Conservation (phyloP, 2,329 filamentous ascomycete genomes). For the Verruconis gallopava region DNA sequence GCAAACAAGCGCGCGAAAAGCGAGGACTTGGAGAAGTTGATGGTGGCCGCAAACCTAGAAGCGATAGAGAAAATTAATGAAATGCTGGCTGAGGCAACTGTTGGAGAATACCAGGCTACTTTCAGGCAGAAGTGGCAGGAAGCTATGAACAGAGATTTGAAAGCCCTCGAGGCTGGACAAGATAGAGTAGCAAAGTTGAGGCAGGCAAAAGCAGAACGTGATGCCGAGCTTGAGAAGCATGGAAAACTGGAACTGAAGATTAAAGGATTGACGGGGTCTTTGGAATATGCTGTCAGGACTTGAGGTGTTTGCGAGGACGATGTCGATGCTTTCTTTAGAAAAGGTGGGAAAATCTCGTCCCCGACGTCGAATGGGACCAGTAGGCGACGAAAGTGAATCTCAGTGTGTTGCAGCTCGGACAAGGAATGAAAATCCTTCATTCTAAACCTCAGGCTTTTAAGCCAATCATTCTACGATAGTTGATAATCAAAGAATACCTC, state of each 20-base stretch:
- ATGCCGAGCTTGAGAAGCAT: not conserved
- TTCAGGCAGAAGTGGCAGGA: slow-evolving; percentile 5
- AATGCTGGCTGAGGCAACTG: slow-evolving; percentile 5
- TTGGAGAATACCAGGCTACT: not conserved
- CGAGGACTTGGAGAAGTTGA: not conserved
- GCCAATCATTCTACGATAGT: too few species aligned
- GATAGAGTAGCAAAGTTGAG: not conserved
- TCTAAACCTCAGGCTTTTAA: too few species aligned
- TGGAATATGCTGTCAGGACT: slow-evolving; percentile 1
- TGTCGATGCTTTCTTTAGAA: too few species aligned
- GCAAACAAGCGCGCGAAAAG: slow-evolving; percentile 4
- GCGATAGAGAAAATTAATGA: slow-evolving; percentile 4
- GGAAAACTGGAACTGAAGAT: not conserved
- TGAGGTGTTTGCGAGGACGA: not conserved
- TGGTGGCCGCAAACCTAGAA: not conserved
- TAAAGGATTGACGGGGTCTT: not conserved
- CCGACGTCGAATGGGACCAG: too few species aligned
- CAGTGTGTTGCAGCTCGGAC: too few species aligned
- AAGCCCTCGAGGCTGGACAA: slow-evolving; percentile 6
- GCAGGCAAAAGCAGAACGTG: not conserved
- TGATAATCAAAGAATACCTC: too few species aligned
- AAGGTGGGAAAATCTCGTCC: too few species aligned
- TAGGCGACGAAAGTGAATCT: too few species aligned
- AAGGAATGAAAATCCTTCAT: too few species aligned
- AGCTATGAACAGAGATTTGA: slow-evolving; percentile 4